Evolutionary conservation across 768 basidiomycete genomes (phyloP).

Genomic region (Lactifluus pinguis): DNA sequence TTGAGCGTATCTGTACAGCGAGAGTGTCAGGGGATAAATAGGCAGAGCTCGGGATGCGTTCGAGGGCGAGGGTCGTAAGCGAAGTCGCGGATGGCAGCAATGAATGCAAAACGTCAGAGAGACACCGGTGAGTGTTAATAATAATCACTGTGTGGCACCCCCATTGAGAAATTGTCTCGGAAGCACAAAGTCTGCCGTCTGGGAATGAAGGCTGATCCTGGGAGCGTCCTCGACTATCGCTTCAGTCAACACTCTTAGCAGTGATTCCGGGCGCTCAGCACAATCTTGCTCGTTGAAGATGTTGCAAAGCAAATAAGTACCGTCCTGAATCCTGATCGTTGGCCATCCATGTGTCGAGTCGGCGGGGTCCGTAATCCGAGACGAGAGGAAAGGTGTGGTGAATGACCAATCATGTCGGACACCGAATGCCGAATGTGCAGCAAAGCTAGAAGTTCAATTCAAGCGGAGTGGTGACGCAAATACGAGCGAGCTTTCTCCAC

Average conservation of each 20-base stretch:
- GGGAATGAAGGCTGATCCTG: constrained; percentile 1
- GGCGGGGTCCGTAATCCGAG: constrained; percentile 4
- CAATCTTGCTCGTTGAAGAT: not conserved
- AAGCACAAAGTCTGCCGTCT: constrained; percentile 6
- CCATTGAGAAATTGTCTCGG: constrained; percentile 5
- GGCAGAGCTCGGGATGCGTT: constrained; percentile 5
- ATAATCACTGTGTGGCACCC: not conserved
- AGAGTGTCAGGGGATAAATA: constrained; percentile 8
- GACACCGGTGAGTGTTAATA: constrained; percentile 2
- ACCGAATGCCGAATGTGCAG: constrained; percentile 7
- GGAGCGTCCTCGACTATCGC: constrained; percentile 3
- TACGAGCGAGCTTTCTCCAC: constrained; percentile 3
- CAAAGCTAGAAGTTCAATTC: constrained; percentile 7
- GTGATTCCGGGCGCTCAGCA: constrained; percentile 5
- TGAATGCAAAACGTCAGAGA: not conserved
- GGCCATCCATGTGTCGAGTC: not conserved
- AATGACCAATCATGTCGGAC: not conserved
- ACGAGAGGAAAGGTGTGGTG: constrained; percentile 3
- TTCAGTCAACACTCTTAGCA: not conserved
- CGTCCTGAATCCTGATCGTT: not conserved
- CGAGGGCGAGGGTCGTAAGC: constrained; percentile 10
- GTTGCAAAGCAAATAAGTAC: not conserved
- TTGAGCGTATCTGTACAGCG: not conserved
- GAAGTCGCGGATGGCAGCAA: constrained; percentile 1
- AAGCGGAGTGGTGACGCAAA: constrained; percentile 10